Conservation (phyloP, 805 yeast genomes). For the Candida railenensis region DNA sequence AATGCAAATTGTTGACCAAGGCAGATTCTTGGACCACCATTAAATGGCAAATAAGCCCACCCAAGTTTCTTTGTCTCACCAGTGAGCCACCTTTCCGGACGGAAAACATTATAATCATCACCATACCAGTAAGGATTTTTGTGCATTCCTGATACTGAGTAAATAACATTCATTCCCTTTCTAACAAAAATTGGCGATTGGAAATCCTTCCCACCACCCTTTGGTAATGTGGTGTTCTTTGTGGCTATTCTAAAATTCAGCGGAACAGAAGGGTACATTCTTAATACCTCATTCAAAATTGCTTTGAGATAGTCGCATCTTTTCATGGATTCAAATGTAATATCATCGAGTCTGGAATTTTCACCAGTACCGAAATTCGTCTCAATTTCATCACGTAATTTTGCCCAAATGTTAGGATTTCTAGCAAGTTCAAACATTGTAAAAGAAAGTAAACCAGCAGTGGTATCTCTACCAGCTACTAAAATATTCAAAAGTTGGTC, state of each 20-base stretch:
- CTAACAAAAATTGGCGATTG: constrained; percentile 20
- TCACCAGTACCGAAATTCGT: constrained; percentile 32
- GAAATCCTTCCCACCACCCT: constrained; percentile 45
- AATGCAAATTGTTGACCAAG: constrained; percentile 42
- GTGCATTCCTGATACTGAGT: constrained; percentile 20
- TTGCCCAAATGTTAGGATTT: constrained; percentile 29
- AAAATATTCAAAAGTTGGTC: constrained; percentile 41
- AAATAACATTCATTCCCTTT: constrained; percentile 21
- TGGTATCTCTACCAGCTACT: constrained; percentile 44
- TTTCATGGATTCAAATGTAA: constrained; percentile 50
- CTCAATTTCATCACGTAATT: constrained; percentile 29
- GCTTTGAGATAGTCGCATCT: constrained; percentile 46
- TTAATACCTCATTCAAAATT: constrained; percentile 47
- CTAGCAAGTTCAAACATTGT: constrained; percentile 33
- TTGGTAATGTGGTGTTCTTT: constrained; percentile 47
- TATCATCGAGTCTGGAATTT: constrained; percentile 27
- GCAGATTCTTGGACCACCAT: constrained; percentile 39
- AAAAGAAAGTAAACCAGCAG: constrained; percentile 39
- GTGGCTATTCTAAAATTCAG: constrained; percentile 45
- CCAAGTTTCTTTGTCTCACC: constrained; percentile 25
- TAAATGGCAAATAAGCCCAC: constrained; percentile 37
- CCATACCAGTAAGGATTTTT: constrained; percentile 27
- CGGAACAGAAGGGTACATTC: constrained; percentile 54
- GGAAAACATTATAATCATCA: constrained; percentile 30
- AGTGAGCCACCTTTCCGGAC: constrained; percentile 39